Base-by-base conservation (phyloP, 1,139 yeast species). In the Yamadazyma sp. region DNA sequence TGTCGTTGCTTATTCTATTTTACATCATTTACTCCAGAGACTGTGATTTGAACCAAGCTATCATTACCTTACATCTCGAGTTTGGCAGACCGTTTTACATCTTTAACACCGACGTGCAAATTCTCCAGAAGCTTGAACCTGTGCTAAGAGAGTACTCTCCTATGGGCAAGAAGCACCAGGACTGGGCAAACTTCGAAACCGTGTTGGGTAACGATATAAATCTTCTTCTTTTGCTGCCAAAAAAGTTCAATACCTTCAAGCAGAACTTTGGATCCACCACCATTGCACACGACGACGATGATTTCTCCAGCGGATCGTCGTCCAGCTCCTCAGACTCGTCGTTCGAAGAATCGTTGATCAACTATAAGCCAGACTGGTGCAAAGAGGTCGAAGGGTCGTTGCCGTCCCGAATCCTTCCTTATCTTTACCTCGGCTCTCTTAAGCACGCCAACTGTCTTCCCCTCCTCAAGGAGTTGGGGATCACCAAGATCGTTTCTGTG, bases 401-500 rank as follows among this genome's bases (percentile, higher is more conserved):
- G 22, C 94, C 94, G 1, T 81, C 88, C 0, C 69, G 87, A 39
- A 83, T 92, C 3, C 62, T 91, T 37, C 87, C 94, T 0, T 92
- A 91, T 59, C 61, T 92, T 51, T 92, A 89, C 56, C 69, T 92
- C 41, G 98, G 98, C 0, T 84, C 95, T 2, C 66, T 89, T 38
- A 76, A 67, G 36, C 97, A 92, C 62, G 98, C 98, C 5, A 81
- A 80, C 47, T 78, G 83, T 50, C 73, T 84, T 2, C 77, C 80
- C 4, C 62, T 91, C 50, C 65, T 92, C 41, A 61, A 66, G 24
- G 75, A 73, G 38, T 62, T 92, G 17, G 92, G 89, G 0, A 87
- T 92, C 40, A 75, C 74, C 22, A 80, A 87, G 43, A 74, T 92
- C 11, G 79, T 92, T 5, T 84, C 95, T 2, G 96, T 92, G 7